Percentiles rank a stretch among this genome's conserved stretches.
These are phyloP conservation scores for Debaryomyces subglobosus DNA, from an alignment of 1,139 yeast species.

Conservation along the genomic window DNA sequence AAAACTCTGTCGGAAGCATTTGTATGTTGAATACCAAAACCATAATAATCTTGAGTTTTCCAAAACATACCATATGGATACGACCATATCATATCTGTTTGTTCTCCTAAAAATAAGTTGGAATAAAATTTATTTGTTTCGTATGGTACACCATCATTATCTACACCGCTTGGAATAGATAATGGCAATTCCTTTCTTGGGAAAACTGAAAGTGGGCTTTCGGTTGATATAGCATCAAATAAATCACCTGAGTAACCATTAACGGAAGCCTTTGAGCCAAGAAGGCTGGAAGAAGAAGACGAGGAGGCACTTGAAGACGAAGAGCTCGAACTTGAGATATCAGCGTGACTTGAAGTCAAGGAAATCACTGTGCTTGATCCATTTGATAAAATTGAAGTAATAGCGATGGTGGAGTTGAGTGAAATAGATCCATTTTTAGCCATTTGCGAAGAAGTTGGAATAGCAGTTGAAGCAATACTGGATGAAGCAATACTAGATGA, in stretches of 20 bases:
- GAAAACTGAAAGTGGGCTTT: constrained; percentile 54
- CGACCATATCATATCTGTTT: constrained; percentile 69
- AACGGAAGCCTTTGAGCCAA: constrained; percentile 4
- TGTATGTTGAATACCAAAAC: constrained; percentile 72
- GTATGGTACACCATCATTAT: constrained; percentile 49
- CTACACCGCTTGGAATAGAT: constrained; percentile 48
- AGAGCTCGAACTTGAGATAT: neutral
- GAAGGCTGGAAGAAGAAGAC: constrained; percentile 2
- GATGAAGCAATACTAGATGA: neutral
- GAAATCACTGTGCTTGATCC: neutral
- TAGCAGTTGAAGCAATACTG: neutral
- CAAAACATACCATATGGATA: constrained; percentile 84
- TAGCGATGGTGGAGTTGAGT: neutral
- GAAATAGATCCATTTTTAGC: neutral
- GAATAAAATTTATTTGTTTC: constrained; percentile 86
- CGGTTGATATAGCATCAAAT: constrained; percentile 52
- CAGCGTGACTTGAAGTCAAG: neutral
- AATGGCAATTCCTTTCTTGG: constrained; percentile 52
- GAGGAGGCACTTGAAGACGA: constrained; percentile 4
- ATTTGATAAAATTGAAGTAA: neutral
- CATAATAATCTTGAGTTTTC: constrained; percentile 45
- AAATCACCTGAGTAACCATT: constrained; percentile 32
- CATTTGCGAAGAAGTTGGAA: neutral
- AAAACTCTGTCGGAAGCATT: constrained; percentile 59
- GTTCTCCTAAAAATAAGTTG: constrained; percentile 69